A percentile compares a stretch with the other conserved stretches of the same genome.
Conservation (phyloP, 345 rosid species). For the Dimocarpus longan region DNA sequence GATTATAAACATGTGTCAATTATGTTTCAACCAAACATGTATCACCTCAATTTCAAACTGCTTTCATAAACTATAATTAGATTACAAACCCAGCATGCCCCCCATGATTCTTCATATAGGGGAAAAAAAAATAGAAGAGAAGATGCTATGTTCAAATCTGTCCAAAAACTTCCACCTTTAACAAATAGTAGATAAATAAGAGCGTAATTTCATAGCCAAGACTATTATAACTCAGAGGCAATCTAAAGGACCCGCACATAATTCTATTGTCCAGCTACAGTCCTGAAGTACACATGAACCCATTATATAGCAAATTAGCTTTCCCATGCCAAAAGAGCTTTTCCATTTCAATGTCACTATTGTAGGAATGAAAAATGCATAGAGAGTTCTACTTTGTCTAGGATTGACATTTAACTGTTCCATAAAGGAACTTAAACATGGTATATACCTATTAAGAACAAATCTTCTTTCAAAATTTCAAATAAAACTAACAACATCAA, state of each 20-base stretch:
- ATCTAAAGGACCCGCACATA: background rate
- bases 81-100: background rate
- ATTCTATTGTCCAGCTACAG: background rate
- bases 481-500: background rate
- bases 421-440: background rate
- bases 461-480: background rate
- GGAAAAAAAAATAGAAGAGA: too few species aligned
- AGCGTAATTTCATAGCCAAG: background rate
- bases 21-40: background rate
- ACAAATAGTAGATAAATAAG: background rate
- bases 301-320: background rate
- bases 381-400: background rate
- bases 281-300: background rate
- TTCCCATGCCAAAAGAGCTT: background rate
- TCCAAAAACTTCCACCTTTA: background rate
- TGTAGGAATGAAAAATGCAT: background rate
- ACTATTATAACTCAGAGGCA: background rate
- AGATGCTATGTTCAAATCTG: background rate
- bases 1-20: too few species aligned
- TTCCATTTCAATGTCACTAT: background rate
- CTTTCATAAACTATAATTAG: background rate
- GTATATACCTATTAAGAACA: background rate
- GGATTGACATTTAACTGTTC: background rate
- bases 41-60: background rate
- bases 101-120: background rate